phyloP scores from a whole-genome alignment of 2,329 filamentous ascomycete species.

The Acephala macrosclerotiorum region DNA sequence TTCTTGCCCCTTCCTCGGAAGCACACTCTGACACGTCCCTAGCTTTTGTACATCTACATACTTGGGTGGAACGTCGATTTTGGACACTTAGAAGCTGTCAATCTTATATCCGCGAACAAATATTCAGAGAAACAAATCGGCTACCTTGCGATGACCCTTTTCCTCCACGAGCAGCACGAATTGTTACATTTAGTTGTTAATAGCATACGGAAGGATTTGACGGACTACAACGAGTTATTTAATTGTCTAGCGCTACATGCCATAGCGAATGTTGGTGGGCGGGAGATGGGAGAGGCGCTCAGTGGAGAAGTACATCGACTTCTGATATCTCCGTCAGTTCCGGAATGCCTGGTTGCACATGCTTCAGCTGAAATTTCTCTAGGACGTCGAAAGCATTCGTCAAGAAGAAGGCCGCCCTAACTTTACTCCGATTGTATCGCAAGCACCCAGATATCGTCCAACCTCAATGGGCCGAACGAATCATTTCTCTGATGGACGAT shows the following conservation, averaged over 20 bases:
- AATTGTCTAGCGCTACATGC: conserved; percentile 97
- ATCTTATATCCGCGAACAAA: conserved; percentile 94
- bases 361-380: conserved; percentile 25
- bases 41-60: conserved; percentile 97
- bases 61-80: conserved; percentile 99
- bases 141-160: conserved; percentile 95
- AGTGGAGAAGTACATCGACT: conserved; percentile 91
- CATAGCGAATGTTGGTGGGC: conserved; percentile 95
- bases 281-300: conserved; percentile 96
- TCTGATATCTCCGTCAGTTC: conserved; percentile 87
- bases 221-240: conserved; percentile 96
- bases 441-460: conserved; percentile 95
- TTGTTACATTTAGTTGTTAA: conserved; percentile 96
- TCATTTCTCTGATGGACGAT: conserved; percentile 99
- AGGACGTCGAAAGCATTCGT: conserved; percentile 94
- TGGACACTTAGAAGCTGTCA: conserved; percentile 96
- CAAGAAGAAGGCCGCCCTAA: conserved; percentile 98
- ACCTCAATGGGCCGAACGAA: conserved; percentile 95
- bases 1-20: neutral
- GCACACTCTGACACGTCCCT: conserved; percentile 14
- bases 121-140: conserved; percentile 99
- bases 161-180: conserved; percentile 97
- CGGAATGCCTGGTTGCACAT: neutral
- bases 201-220: conserved; percentile 94
- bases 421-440: conserved; percentile 89